phyloP scores from a whole-genome alignment of 2,329 filamentous ascomycete genomes.

The Leptosphaerulina australis region DNA sequence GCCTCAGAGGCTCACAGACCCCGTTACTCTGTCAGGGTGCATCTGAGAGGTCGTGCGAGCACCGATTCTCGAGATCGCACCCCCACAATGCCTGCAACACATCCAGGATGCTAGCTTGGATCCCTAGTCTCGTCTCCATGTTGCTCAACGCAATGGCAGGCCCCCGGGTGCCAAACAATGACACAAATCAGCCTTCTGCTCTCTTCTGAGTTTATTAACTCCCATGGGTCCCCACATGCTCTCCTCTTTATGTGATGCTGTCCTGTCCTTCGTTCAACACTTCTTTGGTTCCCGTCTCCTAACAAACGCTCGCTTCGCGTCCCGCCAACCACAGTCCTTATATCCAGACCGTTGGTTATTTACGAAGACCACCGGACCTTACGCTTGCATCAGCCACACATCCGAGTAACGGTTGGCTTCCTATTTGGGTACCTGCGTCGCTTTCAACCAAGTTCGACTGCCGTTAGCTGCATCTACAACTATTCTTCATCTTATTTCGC shows the following conservation, averaged over 20 bases:
- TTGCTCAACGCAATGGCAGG: conserved; percentile 42
- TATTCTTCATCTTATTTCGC: conserved; percentile 36
- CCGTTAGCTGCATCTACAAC: conserved; percentile 31
- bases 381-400: conserved; percentile 41
- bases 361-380: conserved; percentile 26
- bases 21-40: conserved; percentile 33
- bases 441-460: conserved; percentile 25
- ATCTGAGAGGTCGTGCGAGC: conserved; percentile 34
- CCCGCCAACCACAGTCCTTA: conserved; percentile 21
- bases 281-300: conserved; percentile 28
- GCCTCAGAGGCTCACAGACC: conserved; percentile 22
- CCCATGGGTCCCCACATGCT: conserved; percentile 40
- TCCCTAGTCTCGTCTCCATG: conserved; percentile 38
- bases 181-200: conserved; percentile 37
- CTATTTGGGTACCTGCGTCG: conserved; percentile 31
- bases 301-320: conserved; percentile 28
- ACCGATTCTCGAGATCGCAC: conserved; percentile 31
- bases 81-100: conserved; percentile 38
- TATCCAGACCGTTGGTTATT: conserved; percentile 33
- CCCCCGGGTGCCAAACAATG: conserved; percentile 42
- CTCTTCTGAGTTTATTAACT: conserved; percentile 43
- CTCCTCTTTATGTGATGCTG: conserved; percentile 24
- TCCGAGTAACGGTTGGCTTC: conserved; percentile 30
- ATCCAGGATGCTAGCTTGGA: conserved; percentile 36
- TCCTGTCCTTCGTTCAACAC: conserved; percentile 34